phyloP scores from a whole-genome alignment of 164 flowering plant species.

The Umbellularia californica region DNA sequence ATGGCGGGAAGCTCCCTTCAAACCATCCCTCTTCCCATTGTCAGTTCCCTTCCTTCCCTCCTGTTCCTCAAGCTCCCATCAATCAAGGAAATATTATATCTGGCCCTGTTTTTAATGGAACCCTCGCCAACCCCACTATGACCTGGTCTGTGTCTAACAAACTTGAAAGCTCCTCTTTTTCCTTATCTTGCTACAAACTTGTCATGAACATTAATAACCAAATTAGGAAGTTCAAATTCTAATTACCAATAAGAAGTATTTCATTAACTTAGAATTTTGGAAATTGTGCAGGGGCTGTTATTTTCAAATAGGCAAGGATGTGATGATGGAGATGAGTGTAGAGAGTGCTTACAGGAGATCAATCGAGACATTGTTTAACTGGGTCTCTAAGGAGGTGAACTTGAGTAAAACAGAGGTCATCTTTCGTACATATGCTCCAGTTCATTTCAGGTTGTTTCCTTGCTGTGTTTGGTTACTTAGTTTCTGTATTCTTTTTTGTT shows the following conservation, averaged over 20 bases:
- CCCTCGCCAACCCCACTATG: background rate
- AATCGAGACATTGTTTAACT: conserved; percentile 58
- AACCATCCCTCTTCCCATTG: too few species aligned
- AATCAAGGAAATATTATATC: too few species aligned
- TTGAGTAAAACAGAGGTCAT: conserved; percentile 66
- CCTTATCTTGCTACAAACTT: background rate
- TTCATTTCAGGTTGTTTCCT: conserved; percentile 81
- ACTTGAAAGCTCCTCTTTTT: background rate
- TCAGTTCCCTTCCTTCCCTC: too few species aligned
- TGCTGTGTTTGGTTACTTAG: background rate
- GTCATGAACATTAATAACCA: background rate
- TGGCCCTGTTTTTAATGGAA: too few species aligned
- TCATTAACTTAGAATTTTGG: background rate
- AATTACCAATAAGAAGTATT: too few species aligned
- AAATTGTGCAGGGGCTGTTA: conserved; percentile 70
- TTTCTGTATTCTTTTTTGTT: background rate
- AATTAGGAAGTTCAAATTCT: too few species aligned
- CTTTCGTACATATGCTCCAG: conserved; percentile 83
- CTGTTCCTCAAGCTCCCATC: too few species aligned
- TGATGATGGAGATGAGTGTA: conserved; percentile 63
- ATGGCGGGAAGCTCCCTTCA: too few species aligned
- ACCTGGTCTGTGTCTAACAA: background rate
- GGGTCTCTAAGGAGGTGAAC: conserved; percentile 59
- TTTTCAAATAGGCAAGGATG: conserved; percentile 67
- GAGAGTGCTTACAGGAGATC: conserved; percentile 61